Conservation (phyloP, 1,284 basidiomycete genomes). For the Melampsora americana region DNA sequence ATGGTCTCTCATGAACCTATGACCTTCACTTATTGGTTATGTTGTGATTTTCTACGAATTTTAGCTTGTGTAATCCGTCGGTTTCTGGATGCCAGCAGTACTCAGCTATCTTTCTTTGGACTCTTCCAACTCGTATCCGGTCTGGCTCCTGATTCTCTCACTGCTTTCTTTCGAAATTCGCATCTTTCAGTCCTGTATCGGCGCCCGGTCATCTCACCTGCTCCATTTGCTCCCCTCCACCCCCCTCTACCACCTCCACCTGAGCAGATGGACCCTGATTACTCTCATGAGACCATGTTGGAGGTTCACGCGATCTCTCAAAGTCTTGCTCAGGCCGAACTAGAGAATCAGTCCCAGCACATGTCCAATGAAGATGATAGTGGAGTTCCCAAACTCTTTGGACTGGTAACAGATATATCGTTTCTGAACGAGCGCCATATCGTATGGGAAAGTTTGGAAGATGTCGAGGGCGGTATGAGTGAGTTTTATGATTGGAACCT, state of each 20-base stretch:
- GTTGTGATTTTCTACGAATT: slow-evolving; percentile 26
- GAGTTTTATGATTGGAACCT: slow-evolving; percentile 73
- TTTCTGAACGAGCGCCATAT: slow-evolving; percentile 72
- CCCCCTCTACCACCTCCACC: slow-evolving; percentile 44
- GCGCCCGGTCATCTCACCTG: slow-evolving; percentile 51
- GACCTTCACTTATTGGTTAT: background rate
- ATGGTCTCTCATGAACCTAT: background rate
- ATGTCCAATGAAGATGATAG: slow-evolving; percentile 9
- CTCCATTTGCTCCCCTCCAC: slow-evolving; percentile 43
- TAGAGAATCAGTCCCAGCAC: background rate
- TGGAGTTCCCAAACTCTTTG: slow-evolving; percentile 63
- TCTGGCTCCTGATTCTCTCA: slow-evolving; percentile 57
- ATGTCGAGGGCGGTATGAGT: slow-evolving; percentile 72
- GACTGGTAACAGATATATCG: slow-evolving; percentile 74
- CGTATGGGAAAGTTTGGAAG: slow-evolving; percentile 81
- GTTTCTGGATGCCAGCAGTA: slow-evolving; percentile 70
- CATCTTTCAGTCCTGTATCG: slow-evolving; percentile 84
- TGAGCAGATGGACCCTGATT: slow-evolving; percentile 45
- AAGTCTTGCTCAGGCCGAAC: slow-evolving; percentile 34
- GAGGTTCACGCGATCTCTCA: slow-evolving; percentile 44
- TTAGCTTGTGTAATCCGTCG: slow-evolving; percentile 66
- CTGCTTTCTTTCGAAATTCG: slow-evolving; percentile 80
- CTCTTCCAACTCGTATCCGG: slow-evolving; percentile 54
- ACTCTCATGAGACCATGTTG: slow-evolving; percentile 50
- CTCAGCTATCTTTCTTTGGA: slow-evolving; percentile 79